Base-by-base conservation (phyloP, 768 basidiomycete species). In the Lanmaoa rubissima region DNA sequence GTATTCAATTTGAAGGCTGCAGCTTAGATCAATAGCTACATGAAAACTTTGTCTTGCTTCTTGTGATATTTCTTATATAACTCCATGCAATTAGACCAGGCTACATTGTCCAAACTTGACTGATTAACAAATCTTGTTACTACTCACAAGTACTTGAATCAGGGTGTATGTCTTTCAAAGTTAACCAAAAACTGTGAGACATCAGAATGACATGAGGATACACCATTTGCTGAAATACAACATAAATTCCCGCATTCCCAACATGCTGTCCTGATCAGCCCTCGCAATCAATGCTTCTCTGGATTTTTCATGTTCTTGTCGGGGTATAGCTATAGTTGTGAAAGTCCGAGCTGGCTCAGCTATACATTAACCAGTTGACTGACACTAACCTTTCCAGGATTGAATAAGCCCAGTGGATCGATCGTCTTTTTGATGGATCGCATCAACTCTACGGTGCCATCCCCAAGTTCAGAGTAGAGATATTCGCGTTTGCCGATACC, bases 401-500 rank as follows among this genome's bases (percentile, higher is more conserved):
- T 94, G 61, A 94, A 84, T 42, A 95, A 69, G 34, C 83, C 82
- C 26, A 85, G 69, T 0, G 92, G 92, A 66, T 94, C 92, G 12
- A 92, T 70, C 0, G 83, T 77, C 55, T 74, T 71, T 71, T 96
- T 96, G 63, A 96, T 82, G 13, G 78, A 80, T 73, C 88, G 87
- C 92, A 96, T 94, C 26, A 95, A 69, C 48, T 81, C 79, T 10
- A 96, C 87, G 0, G 94, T 95, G 3, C 89, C 91, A 26, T 76
- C 76, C 0, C 94, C 94, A 0, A 97, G 78, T 66, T 97, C 94
- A 40, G 86, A 80, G 14, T 81, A 78, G n/a, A 97, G 78, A 66
- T 87, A 95, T 57, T 87, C 79, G 56, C 82, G 83, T 75, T 94
- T 94, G 6, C 92, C 92, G 11, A 94, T 76, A 0, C 92, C 93